A percentile compares a stretch with the other conserved stretches of the same genome.
These are phyloP conservation scores for Halenospora varia DNA, from an alignment of 495 filamentous ascomycete species.

Conservation along the genomic window DNA sequence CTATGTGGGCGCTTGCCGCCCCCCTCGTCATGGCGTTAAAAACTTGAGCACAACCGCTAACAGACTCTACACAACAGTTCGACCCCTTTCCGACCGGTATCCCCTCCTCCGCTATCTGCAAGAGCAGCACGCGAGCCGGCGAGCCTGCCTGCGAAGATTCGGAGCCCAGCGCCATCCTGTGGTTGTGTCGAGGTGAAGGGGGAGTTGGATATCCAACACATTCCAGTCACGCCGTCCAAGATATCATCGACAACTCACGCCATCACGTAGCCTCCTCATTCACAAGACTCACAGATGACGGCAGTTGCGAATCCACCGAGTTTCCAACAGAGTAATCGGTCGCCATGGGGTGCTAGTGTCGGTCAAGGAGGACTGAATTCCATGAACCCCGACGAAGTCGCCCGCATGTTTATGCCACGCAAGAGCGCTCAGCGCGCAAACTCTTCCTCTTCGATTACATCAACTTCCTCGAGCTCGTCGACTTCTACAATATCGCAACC, in stretches of 20 bases:
- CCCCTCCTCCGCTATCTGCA: neutral
- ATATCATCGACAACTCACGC: slow-evolving; percentile 21
- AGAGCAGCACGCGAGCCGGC: neutral
- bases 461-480: slow-evolving; percentile 61
- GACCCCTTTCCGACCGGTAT: neutral
- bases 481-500: slow-evolving; percentile 46
- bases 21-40: slow-evolving; percentile 14
- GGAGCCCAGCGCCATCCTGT: slow-evolving; percentile 12
- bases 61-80: slow-evolving; percentile 12
- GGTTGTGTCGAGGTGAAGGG: slow-evolving; percentile 15
- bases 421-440: slow-evolving; percentile 81
- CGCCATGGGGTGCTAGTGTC: slow-evolving; percentile 70
- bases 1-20: slow-evolving; percentile 2
- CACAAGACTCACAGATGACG: slow-evolving; percentile 65
- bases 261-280: slow-evolving; percentile 10
- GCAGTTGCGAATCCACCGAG: slow-evolving; percentile 91
- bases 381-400: slow-evolving; percentile 82
- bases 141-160: neutral
- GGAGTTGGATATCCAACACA: slow-evolving; percentile 10
- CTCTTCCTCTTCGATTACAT: slow-evolving; percentile 81
- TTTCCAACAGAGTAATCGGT: slow-evolving; percentile 65
- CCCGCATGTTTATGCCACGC: slow-evolving; percentile 82
- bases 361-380: slow-evolving; percentile 69
- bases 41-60: slow-evolving; percentile 15
- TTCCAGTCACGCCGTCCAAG: slow-evolving; percentile 1